phyloP scores from a whole-genome alignment of 1,284 basidiomycete genomes.

The Leucoagaricus sp. region DNA sequence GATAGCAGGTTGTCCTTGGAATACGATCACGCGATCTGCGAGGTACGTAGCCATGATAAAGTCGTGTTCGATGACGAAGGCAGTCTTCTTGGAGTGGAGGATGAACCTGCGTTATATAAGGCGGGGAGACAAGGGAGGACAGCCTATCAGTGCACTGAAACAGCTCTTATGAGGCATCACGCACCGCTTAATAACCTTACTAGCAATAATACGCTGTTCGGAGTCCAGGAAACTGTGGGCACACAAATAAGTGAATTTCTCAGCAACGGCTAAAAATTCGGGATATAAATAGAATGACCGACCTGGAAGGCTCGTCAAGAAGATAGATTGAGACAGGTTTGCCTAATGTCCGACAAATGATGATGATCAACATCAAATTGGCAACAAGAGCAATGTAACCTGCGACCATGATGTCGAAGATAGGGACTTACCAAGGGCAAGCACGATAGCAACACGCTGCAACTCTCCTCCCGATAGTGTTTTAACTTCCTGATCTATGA shows the following conservation, averaged over 20 bases:
- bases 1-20: slow-evolving; percentile 84
- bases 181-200: slow-evolving; percentile 94
- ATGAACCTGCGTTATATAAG: slow-evolving; percentile 64
- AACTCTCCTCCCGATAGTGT: slow-evolving; percentile 96
- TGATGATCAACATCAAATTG: slow-evolving; percentile 3
- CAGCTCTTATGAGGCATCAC: slow-evolving; percentile 18
- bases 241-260: background rate
- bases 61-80: slow-evolving; percentile 97
- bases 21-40: slow-evolving; percentile 96
- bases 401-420: background rate
- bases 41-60: slow-evolving; percentile 98
- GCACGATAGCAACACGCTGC: slow-evolving; percentile 92
- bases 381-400: background rate
- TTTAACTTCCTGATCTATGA: slow-evolving; percentile 96
- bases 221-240: slow-evolving; percentile 85
- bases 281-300: slow-evolving; percentile 23
- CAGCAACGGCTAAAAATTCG: slow-evolving; percentile 5
- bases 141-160: background rate
- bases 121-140: background rate
- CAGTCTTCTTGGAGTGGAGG: slow-evolving; percentile 93
- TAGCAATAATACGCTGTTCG: slow-evolving; percentile 96
- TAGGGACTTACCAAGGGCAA: slow-evolving; percentile 69
- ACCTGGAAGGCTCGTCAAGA: slow-evolving; percentile 83
- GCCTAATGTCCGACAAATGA: slow-evolving; percentile 40
- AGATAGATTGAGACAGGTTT: slow-evolving; percentile 85